These are phyloP conservation scores for Populus trichocarpa DNA, from an alignment of 441 rosid species.

Conservation along the genomic window DNA sequence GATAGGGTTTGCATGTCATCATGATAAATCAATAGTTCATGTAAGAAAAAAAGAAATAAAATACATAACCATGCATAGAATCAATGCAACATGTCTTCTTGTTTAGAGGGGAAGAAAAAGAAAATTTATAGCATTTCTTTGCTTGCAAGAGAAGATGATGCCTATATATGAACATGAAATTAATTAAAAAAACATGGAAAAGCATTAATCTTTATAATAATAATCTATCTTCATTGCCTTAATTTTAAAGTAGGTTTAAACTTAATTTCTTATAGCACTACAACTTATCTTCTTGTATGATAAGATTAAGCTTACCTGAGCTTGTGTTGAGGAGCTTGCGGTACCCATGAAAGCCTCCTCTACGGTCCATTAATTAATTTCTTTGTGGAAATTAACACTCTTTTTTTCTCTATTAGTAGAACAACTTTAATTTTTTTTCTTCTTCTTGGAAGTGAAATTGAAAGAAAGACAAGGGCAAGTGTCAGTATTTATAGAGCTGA, in stretches of 20 bases:
- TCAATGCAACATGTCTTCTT: neutral
- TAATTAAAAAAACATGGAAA: too few species aligned
- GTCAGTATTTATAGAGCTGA: neutral
- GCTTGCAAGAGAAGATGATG: slow-evolving; percentile 17
- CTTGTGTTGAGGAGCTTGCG: slow-evolving; percentile 46
- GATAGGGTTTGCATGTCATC: neutral
- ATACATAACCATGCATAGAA: neutral
- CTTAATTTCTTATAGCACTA: neutral
- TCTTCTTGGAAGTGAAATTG: neutral
- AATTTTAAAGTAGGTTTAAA: neutral
- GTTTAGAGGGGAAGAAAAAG: neutral
- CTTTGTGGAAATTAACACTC: slow-evolving; percentile 4
- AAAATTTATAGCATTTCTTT: neutral
- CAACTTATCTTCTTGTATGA: neutral
- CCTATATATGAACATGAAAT: neutral
- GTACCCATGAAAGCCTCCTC: slow-evolving; percentile 76
- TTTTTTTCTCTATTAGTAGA: neutral
- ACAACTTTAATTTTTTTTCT: neutral
- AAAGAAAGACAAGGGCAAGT: neutral
- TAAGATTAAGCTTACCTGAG: slow-evolving; percentile 32
- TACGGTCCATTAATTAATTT: slow-evolving; percentile 48
- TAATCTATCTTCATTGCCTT: neutral
- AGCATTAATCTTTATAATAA: too few species aligned
- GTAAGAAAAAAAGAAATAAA: neutral
- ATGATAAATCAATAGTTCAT: neutral